Conservation (phyloP, 2,329 filamentous ascomycete species). For the Neophaeococcomyces mojaviensis region DNA sequence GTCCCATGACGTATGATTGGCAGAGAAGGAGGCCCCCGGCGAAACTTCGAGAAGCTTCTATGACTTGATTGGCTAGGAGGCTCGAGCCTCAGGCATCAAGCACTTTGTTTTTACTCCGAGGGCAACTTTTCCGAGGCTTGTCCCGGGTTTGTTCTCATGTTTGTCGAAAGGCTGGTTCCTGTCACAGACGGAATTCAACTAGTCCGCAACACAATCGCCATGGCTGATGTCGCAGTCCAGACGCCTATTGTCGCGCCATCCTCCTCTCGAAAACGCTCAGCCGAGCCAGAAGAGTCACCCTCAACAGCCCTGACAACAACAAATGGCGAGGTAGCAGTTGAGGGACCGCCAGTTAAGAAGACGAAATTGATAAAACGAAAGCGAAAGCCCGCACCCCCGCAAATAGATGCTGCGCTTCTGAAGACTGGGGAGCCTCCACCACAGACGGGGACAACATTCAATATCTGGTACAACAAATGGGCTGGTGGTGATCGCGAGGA, state of each 20-base stretch:
- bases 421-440: conserved; percentile 71
- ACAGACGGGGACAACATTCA: conserved; percentile 92
- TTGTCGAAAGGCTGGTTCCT: too few relatives aligned
- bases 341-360: conserved; percentile 45
- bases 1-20: background rate
- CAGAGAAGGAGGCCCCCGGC: background rate
- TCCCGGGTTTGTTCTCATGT: too few relatives aligned
- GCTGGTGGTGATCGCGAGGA: conserved; percentile 90
- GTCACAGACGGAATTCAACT: too few relatives aligned
- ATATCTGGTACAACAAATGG: conserved; percentile 99
- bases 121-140: background rate
- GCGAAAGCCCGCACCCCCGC: conserved; percentile 77
- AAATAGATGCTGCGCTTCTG: conserved; percentile 78
- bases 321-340: conserved; percentile 12
- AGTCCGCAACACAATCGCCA: background rate
- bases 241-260: conserved; percentile 9
- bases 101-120: background rate
- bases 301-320: conserved; percentile 14
- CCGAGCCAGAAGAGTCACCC: conserved; percentile 14
- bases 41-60: conserved; percentile 1
- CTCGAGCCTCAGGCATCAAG: background rate
- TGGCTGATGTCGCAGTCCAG: conserved; percentile 4
- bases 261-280: conserved; percentile 22
- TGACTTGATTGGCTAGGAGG: background rate
- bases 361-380: conserved; percentile 90